Evolutionary conservation across 2,329 filamentous ascomycete species (phyloP).

Genomic region (Colletotrichum lindemuthianum): DNA sequence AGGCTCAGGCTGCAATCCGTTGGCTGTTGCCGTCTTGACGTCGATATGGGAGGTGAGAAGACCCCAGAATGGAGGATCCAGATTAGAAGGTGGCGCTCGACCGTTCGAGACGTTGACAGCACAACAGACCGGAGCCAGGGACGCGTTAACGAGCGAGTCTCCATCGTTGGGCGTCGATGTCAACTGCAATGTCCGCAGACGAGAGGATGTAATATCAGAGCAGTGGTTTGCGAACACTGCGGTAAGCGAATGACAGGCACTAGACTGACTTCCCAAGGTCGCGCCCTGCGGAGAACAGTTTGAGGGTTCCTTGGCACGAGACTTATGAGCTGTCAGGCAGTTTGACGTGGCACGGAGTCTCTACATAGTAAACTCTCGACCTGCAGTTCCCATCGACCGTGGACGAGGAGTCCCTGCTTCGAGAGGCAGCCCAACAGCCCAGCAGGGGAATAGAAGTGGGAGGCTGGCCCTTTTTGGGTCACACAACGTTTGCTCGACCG

Average conservation of each 20-base stretch:
- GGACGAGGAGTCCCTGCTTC: not conserved
- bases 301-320: not conserved
- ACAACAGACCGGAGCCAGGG: constrained; percentile 1
- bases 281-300: not conserved
- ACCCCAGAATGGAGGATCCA: not conserved
- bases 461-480: constrained; percentile 4
- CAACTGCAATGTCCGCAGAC: no score
- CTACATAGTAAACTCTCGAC: not conserved
- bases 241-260: no score
- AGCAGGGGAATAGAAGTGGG: not conserved
- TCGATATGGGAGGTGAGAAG: not conserved
- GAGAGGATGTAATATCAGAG: no score
- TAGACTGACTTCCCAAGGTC: no score
- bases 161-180: constrained; percentile 17
- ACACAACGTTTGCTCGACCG: constrained; percentile 1
- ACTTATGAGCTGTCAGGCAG: constrained; percentile 5
- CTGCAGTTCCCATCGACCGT: not conserved
- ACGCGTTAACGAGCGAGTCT: constrained; percentile 17
- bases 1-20: not conserved
- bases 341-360: constrained; percentile 18
- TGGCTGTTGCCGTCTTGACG: not conserved
- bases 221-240: no score
- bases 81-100: constrained; percentile 16
- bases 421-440: not conserved
- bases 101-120: constrained; percentile 14